Conservation (phyloP, 345 rosid species). For the rapeseed (Brassica napus) region Da-Ae NC_063436.1:14673501-14674000, state of each 20-base stretch:
- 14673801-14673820: constrained; percentile 65
- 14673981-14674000: not conserved
- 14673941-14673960: not conserved
- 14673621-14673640: constrained; percentile 53
- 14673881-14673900: constrained; percentile 61
- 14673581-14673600: constrained; percentile 58
- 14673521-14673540: constrained; percentile 27
- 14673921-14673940: constrained; percentile 30
- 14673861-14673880: constrained; percentile 19
- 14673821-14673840: constrained; percentile 70
- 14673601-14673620: constrained; percentile 71
- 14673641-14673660: constrained; percentile 47
- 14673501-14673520: constrained; percentile 50
- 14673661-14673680: constrained; percentile 33
- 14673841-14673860: constrained; percentile 23
- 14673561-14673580: constrained; percentile 56
- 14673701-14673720: constrained; percentile 66
- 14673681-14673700: constrained; percentile 51
- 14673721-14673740: constrained; percentile 66
- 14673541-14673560: constrained; percentile 36
- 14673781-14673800: constrained; percentile 64
- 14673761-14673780: constrained; percentile 70
- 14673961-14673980: not conserved
- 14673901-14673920: constrained; percentile 76
- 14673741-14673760: constrained; percentile 64